Percentiles rank a stretch among this genome's conserved stretches.
phyloP scores from a whole-genome alignment of 179 eudicot genomes.

The Patellifolia procumbens region DNA sequence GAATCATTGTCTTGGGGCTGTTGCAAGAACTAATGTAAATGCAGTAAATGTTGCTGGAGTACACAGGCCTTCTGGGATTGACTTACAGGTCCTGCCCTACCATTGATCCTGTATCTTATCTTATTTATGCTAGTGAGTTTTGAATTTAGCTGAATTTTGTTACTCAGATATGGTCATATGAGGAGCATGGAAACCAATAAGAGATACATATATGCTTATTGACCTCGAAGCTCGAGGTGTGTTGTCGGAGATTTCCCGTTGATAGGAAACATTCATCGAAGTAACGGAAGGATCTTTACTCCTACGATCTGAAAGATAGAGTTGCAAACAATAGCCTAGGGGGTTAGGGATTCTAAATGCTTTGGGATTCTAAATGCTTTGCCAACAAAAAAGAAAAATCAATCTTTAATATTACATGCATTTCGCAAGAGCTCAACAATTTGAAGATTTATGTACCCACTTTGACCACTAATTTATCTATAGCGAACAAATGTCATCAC shows the following conservation, averaged over 20 bases:
- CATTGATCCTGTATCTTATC: not conserved
- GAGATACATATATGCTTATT: not conserved
- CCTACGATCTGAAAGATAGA: too few species aligned
- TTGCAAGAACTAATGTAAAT: constrained; percentile 37
- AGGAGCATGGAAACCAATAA: too few species aligned
- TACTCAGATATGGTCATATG: not conserved
- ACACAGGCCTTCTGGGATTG: constrained; percentile 34
- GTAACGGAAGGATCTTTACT: not conserved
- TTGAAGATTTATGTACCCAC: too few species aligned
- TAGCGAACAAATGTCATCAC: too few species aligned
- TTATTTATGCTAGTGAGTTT: not conserved
- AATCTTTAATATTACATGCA: too few species aligned
- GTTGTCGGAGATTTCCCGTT: not conserved
- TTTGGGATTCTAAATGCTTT: too few species aligned
- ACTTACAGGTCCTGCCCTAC: constrained; percentile 22
- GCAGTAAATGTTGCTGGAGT: constrained; percentile 32
- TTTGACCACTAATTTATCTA: too few species aligned
- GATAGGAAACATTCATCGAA: not conserved
- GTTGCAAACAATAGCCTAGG: too few species aligned
- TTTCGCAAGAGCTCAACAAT: too few species aligned
- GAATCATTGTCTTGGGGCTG: constrained; percentile 31
- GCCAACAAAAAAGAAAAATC: too few species aligned
- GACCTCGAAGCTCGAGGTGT: not conserved
- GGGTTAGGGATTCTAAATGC: too few species aligned
- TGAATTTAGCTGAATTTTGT: not conserved